phyloP scores from a whole-genome alignment of 352 stramenopile genomes.

The Phytophthora boehmeriae region DNA sequence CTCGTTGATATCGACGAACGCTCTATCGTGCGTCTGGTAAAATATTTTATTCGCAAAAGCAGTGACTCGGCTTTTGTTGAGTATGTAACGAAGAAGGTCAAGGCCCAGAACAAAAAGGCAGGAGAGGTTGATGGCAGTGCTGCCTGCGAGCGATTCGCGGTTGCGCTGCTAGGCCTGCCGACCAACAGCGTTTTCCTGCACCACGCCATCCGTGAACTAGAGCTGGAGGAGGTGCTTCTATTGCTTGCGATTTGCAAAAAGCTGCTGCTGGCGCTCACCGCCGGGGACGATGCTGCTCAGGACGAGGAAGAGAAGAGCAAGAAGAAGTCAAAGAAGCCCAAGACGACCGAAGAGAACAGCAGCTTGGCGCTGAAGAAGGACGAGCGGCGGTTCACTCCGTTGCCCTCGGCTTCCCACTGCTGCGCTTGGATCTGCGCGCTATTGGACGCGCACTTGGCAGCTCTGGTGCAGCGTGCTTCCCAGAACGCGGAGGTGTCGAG shows the following conservation, averaged over 20 bases:
- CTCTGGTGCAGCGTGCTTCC: constrained; percentile 65
- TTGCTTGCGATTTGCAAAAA: constrained; percentile 78
- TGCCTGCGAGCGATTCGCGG: constrained; percentile 55
- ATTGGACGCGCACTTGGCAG: constrained; percentile 73
- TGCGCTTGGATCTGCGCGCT: constrained; percentile 77
- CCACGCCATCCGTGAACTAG: constrained; percentile 70
- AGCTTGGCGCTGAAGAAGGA: constrained; percentile 22
- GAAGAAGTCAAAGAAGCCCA: constrained; percentile 25
- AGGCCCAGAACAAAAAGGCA: constrained; percentile 21
- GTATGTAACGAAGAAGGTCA: constrained; percentile 36
- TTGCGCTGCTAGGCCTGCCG: constrained; percentile 61
- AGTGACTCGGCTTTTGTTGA: constrained; percentile 38
- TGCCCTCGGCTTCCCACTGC: constrained; percentile 53
- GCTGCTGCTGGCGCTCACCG: constrained; percentile 53
- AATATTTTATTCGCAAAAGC: constrained; percentile 78
- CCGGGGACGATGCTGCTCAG: constrained; percentile 21
- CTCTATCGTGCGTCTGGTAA: constrained; percentile 68
- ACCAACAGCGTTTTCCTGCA: constrained; percentile 83
- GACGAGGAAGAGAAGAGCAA: constrained; percentile 17
- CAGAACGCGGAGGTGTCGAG: constrained; percentile 45
- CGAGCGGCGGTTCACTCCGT: constrained; percentile 37
- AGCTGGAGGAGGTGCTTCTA: constrained; percentile 71
- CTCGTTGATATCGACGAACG: constrained; percentile 83
- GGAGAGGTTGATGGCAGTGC: constrained; percentile 19
- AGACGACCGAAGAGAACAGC: constrained; percentile 19